These are phyloP conservation scores for Parafenestella ontariensis DNA, from an alignment of 2,329 filamentous ascomycete species.

Conservation along the genomic window DNA sequence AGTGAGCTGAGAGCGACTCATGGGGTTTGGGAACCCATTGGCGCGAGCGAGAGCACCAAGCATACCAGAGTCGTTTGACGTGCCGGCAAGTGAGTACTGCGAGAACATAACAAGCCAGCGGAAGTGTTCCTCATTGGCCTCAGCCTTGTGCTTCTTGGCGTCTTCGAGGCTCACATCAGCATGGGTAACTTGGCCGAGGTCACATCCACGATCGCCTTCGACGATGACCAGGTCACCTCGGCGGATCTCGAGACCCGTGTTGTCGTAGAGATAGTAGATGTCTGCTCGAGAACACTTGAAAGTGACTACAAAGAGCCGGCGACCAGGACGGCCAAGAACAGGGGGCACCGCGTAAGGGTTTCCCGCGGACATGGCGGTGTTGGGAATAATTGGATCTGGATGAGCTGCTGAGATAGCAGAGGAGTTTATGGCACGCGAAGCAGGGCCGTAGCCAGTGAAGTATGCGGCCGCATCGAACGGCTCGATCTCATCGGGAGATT, in stretches of 20 bases:
- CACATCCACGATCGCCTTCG: slow-evolving; percentile 94
- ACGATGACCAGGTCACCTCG: slow-evolving; percentile 95
- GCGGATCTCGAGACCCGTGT: slow-evolving; percentile 88
- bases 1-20: slow-evolving; percentile 59
- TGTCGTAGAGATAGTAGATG: slow-evolving; percentile 96
- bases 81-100: slow-evolving; percentile 55
- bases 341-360: slow-evolving; percentile 47
- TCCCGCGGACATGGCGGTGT: slow-evolving; percentile 24
- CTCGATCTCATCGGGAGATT: slow-evolving; percentile 65
- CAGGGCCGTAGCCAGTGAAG: slow-evolving; percentile 47
- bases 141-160: slow-evolving; percentile 87
- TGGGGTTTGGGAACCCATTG: slow-evolving; percentile 38
- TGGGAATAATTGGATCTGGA: slow-evolving; percentile 39
- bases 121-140: slow-evolving; percentile 94
- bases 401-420: slow-evolving; percentile 46
- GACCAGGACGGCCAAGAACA: slow-evolving; percentile 37
- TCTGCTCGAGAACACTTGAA: slow-evolving; percentile 97
- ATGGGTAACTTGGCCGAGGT: slow-evolving; percentile 89
- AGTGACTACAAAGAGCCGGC: slow-evolving; percentile 79
- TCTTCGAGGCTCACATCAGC: slow-evolving; percentile 87
- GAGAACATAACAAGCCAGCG: slow-evolving; percentile 99
- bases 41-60: slow-evolving; percentile 48
- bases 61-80: slow-evolving; percentile 59
- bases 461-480: slow-evolving; percentile 51
- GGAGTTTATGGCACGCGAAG: slow-evolving; percentile 45